Conservation (phyloP, 73 alveolate genomes). For the Symbiodinium pilosum region DNA sequence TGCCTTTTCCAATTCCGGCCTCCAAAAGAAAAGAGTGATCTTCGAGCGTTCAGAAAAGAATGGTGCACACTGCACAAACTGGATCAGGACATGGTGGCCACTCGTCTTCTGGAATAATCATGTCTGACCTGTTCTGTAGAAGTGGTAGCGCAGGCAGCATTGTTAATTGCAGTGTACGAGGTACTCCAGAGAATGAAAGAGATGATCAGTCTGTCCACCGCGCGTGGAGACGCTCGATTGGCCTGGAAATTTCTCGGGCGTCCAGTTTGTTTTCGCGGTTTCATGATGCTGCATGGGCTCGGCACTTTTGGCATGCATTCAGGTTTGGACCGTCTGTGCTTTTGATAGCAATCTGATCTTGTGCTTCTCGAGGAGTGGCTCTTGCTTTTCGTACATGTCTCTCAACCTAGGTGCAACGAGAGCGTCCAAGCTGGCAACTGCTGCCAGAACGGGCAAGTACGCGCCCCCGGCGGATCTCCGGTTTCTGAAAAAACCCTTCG, state of each 20-base stretch:
- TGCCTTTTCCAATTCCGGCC: not conserved
- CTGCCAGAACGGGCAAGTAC: not conserved
- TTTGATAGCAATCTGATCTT: too few species aligned
- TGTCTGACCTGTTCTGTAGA: too few species aligned
- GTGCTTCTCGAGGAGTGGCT: too few species aligned
- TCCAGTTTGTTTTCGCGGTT: not conserved
- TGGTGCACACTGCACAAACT: constrained; percentile 21
- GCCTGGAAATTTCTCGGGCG: not conserved
- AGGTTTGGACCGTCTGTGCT: too few species aligned
- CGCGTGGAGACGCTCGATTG: not conserved
- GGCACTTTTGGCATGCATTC: too few species aligned
- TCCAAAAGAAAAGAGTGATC: not conserved
- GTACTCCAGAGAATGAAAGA: not conserved
- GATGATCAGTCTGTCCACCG: not conserved
- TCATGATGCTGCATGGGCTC: not conserved
- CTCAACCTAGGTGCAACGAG: not conserved
- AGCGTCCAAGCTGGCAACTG: not conserved
- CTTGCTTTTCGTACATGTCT: too few species aligned
- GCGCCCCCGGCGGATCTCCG: constrained; percentile 29
- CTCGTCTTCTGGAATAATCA: too few species aligned
- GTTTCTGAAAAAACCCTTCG: not conserved
- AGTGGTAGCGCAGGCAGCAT: too few species aligned
- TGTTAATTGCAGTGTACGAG: not conserved
- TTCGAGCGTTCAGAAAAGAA: not conserved
- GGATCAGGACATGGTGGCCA: constrained; percentile 22